Conservation (phyloP, 2,329 filamentous ascomycete genomes). For the Pseudogymnoascus sp. region DNA sequence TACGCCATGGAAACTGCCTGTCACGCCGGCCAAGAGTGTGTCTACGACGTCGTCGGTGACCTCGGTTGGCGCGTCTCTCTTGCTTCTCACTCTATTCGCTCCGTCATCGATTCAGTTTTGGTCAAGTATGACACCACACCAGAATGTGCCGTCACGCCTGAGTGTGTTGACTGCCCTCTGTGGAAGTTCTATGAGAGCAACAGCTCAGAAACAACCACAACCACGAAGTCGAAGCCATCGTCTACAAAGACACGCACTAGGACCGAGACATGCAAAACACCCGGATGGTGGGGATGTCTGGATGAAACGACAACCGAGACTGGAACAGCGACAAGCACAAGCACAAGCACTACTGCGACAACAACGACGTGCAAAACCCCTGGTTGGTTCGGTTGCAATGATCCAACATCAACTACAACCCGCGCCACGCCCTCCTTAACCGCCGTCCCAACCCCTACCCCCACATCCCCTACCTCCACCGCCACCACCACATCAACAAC, state of each 20-base stretch:
- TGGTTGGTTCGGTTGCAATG: slow-evolving; percentile 42
- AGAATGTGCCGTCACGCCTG: slow-evolving; percentile 63
- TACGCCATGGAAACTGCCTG: slow-evolving; percentile 93
- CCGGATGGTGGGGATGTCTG: slow-evolving; percentile 67
- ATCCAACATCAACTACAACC: slow-evolving; percentile 37
- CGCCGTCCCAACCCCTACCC: slow-evolving; percentile 21
- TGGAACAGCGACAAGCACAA: slow-evolving; percentile 24
- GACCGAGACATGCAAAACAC: slow-evolving; percentile 82
- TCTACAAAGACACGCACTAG: slow-evolving; percentile 49
- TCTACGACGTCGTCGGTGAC: slow-evolving; percentile 86
- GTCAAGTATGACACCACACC: slow-evolving; percentile 75
- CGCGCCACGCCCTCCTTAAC: slow-evolving; percentile 27
- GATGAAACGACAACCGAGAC: slow-evolving; percentile 23
- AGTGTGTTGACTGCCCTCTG: slow-evolving; percentile 80
- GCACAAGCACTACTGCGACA: slow-evolving; percentile 25
- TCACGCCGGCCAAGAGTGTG: slow-evolving; percentile 78
- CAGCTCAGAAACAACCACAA: slow-evolving; percentile 65
- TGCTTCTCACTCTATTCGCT: slow-evolving; percentile 81
- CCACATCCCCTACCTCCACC: slow-evolving; percentile 18
- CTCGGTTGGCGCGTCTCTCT: slow-evolving; percentile 88
- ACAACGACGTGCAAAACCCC: slow-evolving; percentile 35
- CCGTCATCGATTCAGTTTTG: slow-evolving; percentile 81
- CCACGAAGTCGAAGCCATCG: slow-evolving; percentile 42
- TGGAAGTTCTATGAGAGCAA: slow-evolving; percentile 98
- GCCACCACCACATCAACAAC: slow-evolving; percentile 25